These are phyloP conservation scores for Alternaria ethzedia DNA, from an alignment of 2,329 filamentous ascomycete species.

Conservation along the genomic window DNA sequence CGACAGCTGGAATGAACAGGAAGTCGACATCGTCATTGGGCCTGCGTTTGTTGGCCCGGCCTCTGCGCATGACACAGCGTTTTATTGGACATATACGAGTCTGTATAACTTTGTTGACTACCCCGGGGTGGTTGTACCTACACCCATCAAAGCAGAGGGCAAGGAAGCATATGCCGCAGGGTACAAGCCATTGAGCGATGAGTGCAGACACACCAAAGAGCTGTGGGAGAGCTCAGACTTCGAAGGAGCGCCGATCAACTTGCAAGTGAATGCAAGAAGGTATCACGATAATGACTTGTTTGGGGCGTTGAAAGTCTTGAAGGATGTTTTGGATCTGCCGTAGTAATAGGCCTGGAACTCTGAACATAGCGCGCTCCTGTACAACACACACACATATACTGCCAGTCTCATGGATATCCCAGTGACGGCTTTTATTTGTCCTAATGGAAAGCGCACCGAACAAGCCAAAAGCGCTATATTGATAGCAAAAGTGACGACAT, in stretches of 20 bases:
- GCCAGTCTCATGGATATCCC: background rate
- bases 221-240: slow-evolving; percentile 26
- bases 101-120: slow-evolving; percentile 31
- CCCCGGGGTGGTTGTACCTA: slow-evolving; percentile 26
- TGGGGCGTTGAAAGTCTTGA: slow-evolving; percentile 24
- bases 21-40: slow-evolving; percentile 28
- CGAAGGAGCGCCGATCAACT: slow-evolving; percentile 27
- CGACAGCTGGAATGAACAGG: slow-evolving; percentile 24
- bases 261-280: slow-evolving; percentile 29
- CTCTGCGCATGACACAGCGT: slow-evolving; percentile 24
- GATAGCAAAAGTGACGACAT: background rate
- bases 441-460: background rate
- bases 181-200: slow-evolving; percentile 23
- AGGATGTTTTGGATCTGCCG: slow-evolving; percentile 21
- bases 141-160: slow-evolving; percentile 15
- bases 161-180: slow-evolving; percentile 22
- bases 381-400: background rate
- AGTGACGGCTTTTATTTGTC: background rate
- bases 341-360: background rate
- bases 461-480: background rate
- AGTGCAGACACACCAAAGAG: slow-evolving; percentile 25
- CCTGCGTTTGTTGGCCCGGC: slow-evolving; percentile 30
- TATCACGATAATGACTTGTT: slow-evolving; percentile 31
- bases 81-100: slow-evolving; percentile 32
- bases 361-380: background rate